Base-by-base conservation (phyloP, 768 basidiomycete genomes). In the Antrodiella citrinella region DNA sequence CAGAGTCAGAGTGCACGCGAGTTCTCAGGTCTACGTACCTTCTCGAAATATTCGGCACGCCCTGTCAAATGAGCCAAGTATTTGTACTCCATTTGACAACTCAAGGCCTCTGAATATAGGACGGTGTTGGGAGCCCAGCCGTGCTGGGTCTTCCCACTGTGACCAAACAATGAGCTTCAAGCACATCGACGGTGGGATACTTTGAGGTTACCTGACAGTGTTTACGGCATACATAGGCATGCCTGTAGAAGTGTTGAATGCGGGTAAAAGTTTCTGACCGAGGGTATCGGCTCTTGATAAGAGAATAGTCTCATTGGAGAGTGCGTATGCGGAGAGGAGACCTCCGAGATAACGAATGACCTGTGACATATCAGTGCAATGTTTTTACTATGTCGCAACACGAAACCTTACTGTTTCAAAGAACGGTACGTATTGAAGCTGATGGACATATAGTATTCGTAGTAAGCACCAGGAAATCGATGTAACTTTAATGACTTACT, bases 321-420 rank as follows among this genome's bases (percentile, higher is more conserved):
- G 69, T 3, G 91, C 82, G 59, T 92, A 85, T 0, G 87, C 89
- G 2, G 86, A 86, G 5, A 94, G 73, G 1, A 93, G 70, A 4
- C 93, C 93, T 3, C 92, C 93, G 1, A 96, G 78, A 58, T 93
- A 86, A 39, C 92, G 79, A 50, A 94, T 95, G 35, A 54, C 30
- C 30, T 35, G 15, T 7, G 15, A 15, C 7, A 7, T 35, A n/a
- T n/a, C 19, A 35, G 7, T n/a, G n/a, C n/a, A n/a, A n/a, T 15
- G 30, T 35, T 35, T 35, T 35, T 35, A 35, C 30, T 18, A 22
- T 43, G 19, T 43, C 9, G 18, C 7, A 43, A 18, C 41, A 43
- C 7, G 30, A 35, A 15, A 35, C 7, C 30, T 7, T 35, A 35
- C 54, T 21, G 90, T 93, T 69, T 93, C 86, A 51, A 89, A 88